phyloP scores from a whole-genome alignment of 768 basidiomycete species.

The Phlebiopsis gigantea region DNA sequence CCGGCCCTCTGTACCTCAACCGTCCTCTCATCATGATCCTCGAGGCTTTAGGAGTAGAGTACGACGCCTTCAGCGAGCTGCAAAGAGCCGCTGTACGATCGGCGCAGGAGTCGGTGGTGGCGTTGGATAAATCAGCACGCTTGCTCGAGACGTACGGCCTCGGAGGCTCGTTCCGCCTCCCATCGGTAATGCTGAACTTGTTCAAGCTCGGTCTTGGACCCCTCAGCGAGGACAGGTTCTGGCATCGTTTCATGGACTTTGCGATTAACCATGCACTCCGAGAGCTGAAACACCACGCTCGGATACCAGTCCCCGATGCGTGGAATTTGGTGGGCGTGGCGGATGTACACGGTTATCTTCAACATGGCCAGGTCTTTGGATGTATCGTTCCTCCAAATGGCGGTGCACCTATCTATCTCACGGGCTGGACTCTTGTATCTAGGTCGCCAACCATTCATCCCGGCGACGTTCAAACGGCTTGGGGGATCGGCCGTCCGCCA shows the following conservation, averaged over 20 bases:
- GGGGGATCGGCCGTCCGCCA: slow-evolving; percentile 55
- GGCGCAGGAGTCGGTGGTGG: slow-evolving; percentile 36
- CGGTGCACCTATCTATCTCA: slow-evolving; percentile 35
- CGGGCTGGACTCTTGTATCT: slow-evolving; percentile 53
- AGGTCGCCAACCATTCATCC: slow-evolving; percentile 69
- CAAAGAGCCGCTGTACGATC: slow-evolving; percentile 46
- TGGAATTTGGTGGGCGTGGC: slow-evolving; percentile 71
- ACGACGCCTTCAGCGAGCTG: slow-evolving; percentile 44
- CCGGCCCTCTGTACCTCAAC: slow-evolving; percentile 52
- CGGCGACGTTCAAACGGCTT: slow-evolving; percentile 57
- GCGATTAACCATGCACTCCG: slow-evolving; percentile 58
- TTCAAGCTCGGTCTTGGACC: slow-evolving; percentile 40
- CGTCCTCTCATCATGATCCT: slow-evolving; percentile 64
- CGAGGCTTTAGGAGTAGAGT: slow-evolving; percentile 54
- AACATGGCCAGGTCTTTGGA: slow-evolving; percentile 57
- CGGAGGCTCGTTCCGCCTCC: slow-evolving; percentile 49
- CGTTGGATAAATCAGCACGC: slow-evolving; percentile 38
- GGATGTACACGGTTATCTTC: slow-evolving; percentile 51
- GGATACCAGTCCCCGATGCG: slow-evolving; percentile 56
- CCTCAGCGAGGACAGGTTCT: slow-evolving; percentile 39
- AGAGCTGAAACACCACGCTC: slow-evolving; percentile 54
- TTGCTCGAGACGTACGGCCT: slow-evolving; percentile 55
- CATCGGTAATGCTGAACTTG: slow-evolving; percentile 46
- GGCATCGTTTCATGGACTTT: slow-evolving; percentile 44
- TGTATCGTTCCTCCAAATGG: slow-evolving; percentile 41